Percentiles rank a stretch among this genome's conserved stretches.
phyloP scores from a whole-genome alignment of 257 asterid species.

The Solanum dulcamara region DNA sequence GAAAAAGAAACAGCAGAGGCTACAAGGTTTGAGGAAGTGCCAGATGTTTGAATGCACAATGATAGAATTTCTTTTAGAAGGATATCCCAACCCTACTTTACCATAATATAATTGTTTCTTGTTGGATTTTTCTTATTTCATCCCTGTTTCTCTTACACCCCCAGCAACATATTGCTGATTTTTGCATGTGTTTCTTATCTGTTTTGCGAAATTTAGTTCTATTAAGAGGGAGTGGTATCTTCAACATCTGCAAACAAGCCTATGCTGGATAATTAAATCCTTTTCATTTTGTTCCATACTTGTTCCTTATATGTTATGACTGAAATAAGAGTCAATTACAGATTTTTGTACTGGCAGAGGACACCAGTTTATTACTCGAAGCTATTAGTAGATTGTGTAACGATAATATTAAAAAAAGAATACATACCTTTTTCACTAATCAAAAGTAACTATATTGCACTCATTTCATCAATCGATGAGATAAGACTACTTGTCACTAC shows the following conservation, averaged over 20 bases:
- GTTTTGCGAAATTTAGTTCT: not conserved
- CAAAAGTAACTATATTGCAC: no score
- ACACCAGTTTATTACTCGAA: not conserved
- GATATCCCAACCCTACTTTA: not conserved
- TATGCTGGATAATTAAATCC: not conserved
- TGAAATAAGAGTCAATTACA: not conserved
- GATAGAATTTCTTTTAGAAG: not conserved
- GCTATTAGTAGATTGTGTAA: not conserved
- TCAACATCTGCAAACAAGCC: not conserved
- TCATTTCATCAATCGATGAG: no score
- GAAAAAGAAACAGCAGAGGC: slow-evolving; percentile 73
- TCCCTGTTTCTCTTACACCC: not conserved
- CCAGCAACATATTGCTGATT: not conserved
- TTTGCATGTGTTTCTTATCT: not conserved
- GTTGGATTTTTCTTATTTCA: not conserved
- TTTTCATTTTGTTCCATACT: not conserved
- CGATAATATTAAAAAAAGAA: no score
- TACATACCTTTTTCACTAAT: not conserved
- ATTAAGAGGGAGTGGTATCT: not conserved
- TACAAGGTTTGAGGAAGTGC: slow-evolving; percentile 40
- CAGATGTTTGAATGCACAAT: slow-evolving; percentile 3
- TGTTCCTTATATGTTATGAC: not conserved
- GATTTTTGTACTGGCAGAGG: not conserved
- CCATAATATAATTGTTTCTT: not conserved
- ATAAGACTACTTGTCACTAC: no score